A percentile compares a stretch with the other conserved stretches of the same genome.
Evolutionary conservation across 192 early-diverging fungal genomes (phyloP).

Genomic region (Backusella liffmaniae): DNA sequence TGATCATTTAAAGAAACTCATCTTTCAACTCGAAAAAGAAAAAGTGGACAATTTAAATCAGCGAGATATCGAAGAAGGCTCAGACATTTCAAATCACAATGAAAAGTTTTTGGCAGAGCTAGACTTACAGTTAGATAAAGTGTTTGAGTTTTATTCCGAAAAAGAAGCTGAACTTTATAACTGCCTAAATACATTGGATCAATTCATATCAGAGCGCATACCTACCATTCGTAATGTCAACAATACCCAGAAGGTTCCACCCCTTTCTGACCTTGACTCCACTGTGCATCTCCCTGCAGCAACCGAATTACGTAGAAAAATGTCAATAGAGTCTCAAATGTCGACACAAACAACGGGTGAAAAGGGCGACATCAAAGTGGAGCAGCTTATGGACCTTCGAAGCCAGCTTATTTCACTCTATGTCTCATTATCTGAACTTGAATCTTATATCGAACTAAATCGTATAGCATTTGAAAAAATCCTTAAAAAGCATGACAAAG

Average conservation of each 20-base stretch:
- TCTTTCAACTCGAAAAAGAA: conserved; percentile 35
- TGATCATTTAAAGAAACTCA: conserved; percentile 34
- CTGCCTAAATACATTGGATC: conserved; percentile 46
- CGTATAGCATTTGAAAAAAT: conserved; percentile 88
- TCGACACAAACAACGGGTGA: neutral
- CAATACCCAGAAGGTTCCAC: neutral
- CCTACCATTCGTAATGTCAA: neutral
- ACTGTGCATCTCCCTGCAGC: neutral
- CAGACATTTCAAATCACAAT: neutral
- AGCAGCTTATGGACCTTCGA: conserved; percentile 20
- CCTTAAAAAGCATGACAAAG: conserved; percentile 94
- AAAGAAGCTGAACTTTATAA: conserved; percentile 64
- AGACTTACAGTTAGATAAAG: conserved; percentile 68
- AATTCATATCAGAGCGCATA: conserved; percentile 1
- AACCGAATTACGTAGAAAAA: conserved; percentile 1
- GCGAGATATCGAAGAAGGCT: conserved; percentile 11
- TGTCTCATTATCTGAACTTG: conserved; percentile 75
- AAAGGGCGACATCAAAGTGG: neutral
- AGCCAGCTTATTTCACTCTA: conserved; percentile 26
- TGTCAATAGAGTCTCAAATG: conserved; percentile 26
- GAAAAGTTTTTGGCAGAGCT: conserved; percentile 57
- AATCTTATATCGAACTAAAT: conserved; percentile 84
- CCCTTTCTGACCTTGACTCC: neutral
- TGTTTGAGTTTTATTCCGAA: conserved; percentile 64
- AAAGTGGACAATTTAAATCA: conserved; percentile 13